A percentile compares a stretch with the other conserved stretches of the same genome.
Conservation (phyloP, 257 asterid genomes). For the Solanum neorickii region DNA sequence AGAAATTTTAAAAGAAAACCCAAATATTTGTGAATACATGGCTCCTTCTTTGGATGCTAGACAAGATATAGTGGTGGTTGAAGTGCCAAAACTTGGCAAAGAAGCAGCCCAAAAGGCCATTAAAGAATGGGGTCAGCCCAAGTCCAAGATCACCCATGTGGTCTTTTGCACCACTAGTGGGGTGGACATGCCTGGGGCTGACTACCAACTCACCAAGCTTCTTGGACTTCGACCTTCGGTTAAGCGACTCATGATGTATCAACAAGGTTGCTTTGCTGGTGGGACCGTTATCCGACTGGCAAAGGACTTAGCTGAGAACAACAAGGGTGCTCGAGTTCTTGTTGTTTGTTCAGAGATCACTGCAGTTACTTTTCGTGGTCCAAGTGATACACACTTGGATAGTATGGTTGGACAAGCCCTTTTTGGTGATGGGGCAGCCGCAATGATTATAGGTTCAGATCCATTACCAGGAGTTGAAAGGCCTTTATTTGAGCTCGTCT, state of each 20-base stretch:
- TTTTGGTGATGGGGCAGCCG: conserved; percentile 61
- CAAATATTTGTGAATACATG: conserved; percentile 45
- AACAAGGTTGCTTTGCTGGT: conserved; percentile 69
- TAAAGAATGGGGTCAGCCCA: conserved; percentile 83
- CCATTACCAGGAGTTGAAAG: conserved; percentile 32
- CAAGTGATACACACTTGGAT: conserved; percentile 40
- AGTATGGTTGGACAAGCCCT: conserved; percentile 51
- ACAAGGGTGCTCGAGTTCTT: conserved; percentile 46
- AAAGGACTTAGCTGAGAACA: conserved; percentile 72
- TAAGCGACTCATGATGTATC: conserved; percentile 64
- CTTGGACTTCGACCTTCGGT: conserved; percentile 66
- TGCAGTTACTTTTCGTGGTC: conserved; percentile 57
- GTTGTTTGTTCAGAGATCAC: conserved; percentile 62
- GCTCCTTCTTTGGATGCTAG: conserved; percentile 62
- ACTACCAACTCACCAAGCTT: conserved; percentile 69
- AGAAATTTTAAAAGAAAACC: conserved; percentile 44
- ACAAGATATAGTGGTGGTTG: conserved; percentile 64
- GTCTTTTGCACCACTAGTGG: conserved; percentile 77
- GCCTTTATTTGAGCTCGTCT: conserved; percentile 42
- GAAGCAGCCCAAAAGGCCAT: conserved; percentile 82
- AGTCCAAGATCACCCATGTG: conserved; percentile 63
- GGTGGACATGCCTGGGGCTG: conserved; percentile 85
- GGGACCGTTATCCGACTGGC: conserved; percentile 64
- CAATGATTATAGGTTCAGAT: conserved; percentile 41
- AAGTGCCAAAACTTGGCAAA: conserved; percentile 69